A percentile compares a stretch with the other conserved stretches of the same genome.
These are phyloP conservation scores for Aspergillus taichungensis DNA, from an alignment of 495 filamentous ascomycete species.

Conservation along the genomic window DNA sequence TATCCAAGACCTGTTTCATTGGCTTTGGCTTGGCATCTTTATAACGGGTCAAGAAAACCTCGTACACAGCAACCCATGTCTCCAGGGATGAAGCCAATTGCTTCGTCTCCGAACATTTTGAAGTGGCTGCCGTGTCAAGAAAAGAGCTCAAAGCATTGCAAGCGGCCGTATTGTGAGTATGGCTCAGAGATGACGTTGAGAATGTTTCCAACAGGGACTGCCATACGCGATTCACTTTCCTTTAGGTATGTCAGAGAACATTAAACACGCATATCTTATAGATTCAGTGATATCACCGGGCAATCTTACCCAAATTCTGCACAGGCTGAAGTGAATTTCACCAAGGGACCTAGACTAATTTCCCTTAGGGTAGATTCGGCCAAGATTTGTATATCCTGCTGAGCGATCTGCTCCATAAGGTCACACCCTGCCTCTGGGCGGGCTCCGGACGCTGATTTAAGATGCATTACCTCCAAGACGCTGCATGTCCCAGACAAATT, in stretches of 20 bases:
- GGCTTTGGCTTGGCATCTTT: conserved; percentile 67
- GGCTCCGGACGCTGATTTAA: conserved; percentile 10
- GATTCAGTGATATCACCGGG: neutral
- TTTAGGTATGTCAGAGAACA: conserved; percentile 15
- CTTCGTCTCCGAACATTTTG: conserved; percentile 23
- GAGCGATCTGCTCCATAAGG: conserved; percentile 29
- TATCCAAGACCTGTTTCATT: conserved; percentile 61
- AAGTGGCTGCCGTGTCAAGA: conserved; percentile 34
- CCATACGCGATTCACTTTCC: conserved; percentile 32
- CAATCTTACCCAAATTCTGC: conserved; percentile 27
- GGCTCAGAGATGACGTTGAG: conserved; percentile 28
- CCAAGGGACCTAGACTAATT: conserved; percentile 32
- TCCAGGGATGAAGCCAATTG: conserved; percentile 37
- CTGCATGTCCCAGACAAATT: conserved; percentile 11
- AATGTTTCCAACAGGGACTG: conserved; percentile 29
- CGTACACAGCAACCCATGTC: conserved; percentile 52
- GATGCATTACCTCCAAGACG: conserved; percentile 16
- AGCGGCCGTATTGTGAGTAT: conserved; percentile 31
- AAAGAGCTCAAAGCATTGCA: conserved; percentile 41
- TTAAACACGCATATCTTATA: neutral
- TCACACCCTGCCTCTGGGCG: conserved; percentile 3
- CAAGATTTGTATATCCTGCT: conserved; percentile 28
- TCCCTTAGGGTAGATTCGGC: conserved; percentile 28
- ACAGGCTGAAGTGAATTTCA: conserved; percentile 27
- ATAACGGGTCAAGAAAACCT: conserved; percentile 64